phyloP scores from a whole-genome alignment of 2,329 filamentous ascomycete genomes.

The Aspergillus fijiensis region DNA sequence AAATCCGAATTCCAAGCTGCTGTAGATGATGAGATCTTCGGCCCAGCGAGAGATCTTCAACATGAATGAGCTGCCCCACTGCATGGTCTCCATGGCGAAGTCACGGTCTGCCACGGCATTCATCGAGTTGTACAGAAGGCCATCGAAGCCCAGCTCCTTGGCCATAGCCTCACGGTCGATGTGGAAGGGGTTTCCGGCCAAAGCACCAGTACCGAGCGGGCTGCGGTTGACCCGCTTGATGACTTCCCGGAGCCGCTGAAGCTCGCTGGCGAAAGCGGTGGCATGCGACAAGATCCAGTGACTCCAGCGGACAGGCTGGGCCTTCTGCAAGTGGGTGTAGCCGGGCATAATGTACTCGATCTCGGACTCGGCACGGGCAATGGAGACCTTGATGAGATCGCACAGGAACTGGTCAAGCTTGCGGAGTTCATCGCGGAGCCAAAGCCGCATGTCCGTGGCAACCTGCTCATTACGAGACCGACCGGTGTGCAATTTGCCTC shows the following conservation, averaged over 20 bases:
- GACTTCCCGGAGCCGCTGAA: conserved; percentile 73
- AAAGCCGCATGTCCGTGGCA: conserved; percentile 85
- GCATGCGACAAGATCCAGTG: conserved; percentile 80
- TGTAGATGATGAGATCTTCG: conserved; percentile 85
- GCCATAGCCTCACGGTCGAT: conserved; percentile 79
- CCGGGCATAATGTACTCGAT: conserved; percentile 80
- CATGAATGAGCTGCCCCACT: conserved; percentile 78
- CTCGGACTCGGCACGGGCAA: conserved; percentile 68
- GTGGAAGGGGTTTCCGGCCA: conserved; percentile 78
- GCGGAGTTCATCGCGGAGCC: conserved; percentile 73
- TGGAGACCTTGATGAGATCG: conserved; percentile 67
- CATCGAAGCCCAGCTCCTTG: conserved; percentile 76
- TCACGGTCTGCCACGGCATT: conserved; percentile 73
- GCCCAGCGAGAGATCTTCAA: conserved; percentile 76
- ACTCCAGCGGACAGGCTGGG: conserved; percentile 76
- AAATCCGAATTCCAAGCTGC: conserved; percentile 72
- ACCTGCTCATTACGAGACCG: conserved; percentile 89
- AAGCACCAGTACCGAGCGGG: conserved; percentile 72
- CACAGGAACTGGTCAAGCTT: conserved; percentile 68
- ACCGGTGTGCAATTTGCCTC: conserved; percentile 85
- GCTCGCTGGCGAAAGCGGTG: conserved; percentile 68
- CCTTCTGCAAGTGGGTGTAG: conserved; percentile 84
- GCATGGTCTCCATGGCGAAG: conserved; percentile 77
- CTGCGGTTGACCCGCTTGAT: conserved; percentile 69
- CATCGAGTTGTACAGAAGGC: conserved; percentile 74